Evolutionary conservation across 1,284 basidiomycete genomes (phyloP), one percentile per base, ranked within the genome.

Genomic region (Malassezia psittaci): DNA sequence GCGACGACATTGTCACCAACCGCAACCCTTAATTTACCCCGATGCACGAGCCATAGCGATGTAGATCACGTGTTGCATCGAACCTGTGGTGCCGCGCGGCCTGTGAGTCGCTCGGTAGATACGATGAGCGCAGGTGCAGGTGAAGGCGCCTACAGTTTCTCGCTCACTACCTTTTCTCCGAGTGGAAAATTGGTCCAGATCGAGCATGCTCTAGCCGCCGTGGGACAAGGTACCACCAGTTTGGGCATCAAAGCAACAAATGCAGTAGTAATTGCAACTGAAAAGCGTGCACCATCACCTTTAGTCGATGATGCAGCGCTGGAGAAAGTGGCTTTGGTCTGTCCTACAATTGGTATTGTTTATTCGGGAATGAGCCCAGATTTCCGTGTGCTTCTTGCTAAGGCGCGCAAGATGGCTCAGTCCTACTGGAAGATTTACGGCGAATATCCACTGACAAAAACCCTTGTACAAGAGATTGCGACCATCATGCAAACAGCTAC

Each of bases 401-500:
- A 87, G 73, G 94, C 94, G 21, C 83, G 94, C 55, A 98, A 98
- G 81, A 90, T 88, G 67, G 94, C 94, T 10, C 94, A 98, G 77
- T 85, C 90, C 18, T 99, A 98, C 77, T 98, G 91, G 93, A 98
- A 96, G 59, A 86, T 96, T 54, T 93, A 96, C 74, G 90, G 90
- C 51, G 94, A 98, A 78, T 98, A 98, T 77, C 94, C 94, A n/a
- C 88, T 90, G 44, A 96, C 91, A 51, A 85, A 90, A 74, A 86
- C 96, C 49, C 81, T 99, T 61, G 94, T 93, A 10, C 90, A 94
- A 76, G 94, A 96, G 76, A 86, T 99, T 54, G 94, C 94, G 16
- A 93, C 85, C 18, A 86, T 96, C 54, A 96, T 98, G 90, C 94
- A 99, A 77, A 84, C 96, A 75, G 94, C 94, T 47, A 99, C 94